Percentiles rank a stretch among this genome's conserved stretches.
Evolutionary conservation across 176 grass and related monocot genomes (phyloP).

Genomic region (Zoysia pacifica): DNA sequence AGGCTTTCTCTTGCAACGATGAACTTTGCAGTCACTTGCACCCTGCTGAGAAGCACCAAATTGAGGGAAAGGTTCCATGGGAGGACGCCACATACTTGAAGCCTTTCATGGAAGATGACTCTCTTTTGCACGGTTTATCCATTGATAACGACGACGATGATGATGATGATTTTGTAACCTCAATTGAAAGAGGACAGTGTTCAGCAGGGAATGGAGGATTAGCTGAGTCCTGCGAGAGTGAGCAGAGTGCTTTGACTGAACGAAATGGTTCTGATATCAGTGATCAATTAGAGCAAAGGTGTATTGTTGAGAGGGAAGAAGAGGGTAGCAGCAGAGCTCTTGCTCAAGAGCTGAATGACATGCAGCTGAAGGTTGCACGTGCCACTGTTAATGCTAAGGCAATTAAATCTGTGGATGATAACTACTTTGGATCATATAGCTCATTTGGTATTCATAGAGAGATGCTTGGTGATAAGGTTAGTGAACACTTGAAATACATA

Average conservation of each 20-base stretch:
- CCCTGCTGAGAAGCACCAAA: conserved; percentile 28
- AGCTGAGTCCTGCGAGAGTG: conserved; percentile 11
- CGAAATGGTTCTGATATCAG: conserved; percentile 29
- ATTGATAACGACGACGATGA: conserved; percentile 59
- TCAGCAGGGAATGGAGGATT: conserved; percentile 21
- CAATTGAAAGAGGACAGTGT: conserved; percentile 47
- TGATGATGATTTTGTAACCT: conserved; percentile 38
- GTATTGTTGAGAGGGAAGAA: conserved; percentile 21
- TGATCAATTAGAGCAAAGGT: conserved; percentile 37
- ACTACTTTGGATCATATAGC: conserved; percentile 89
- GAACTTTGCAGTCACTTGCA: conserved; percentile 54
- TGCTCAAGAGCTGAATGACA: conserved; percentile 48
- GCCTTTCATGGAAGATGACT: conserved; percentile 77
- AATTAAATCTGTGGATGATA: conserved; percentile 81
- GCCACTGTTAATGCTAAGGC: conserved; percentile 58
- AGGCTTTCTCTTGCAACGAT: conserved; percentile 42
- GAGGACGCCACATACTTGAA: conserved; percentile 71
- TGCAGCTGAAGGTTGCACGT: conserved; percentile 50
- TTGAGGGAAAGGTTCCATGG: conserved; percentile 60
- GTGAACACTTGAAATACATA: conserved; percentile 23
- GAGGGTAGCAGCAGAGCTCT: conserved; percentile 2
- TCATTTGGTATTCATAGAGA: conserved; percentile 93
- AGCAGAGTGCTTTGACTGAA: conserved; percentile 1
- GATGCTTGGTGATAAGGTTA: conserved; percentile 94
- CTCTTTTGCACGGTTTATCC: conserved; percentile 78